Evolutionary conservation across 2,329 filamentous ascomycete species (phyloP), one percentile per base, ranked within the genome.

Genomic region (Xylariaceae sp.): DNA sequence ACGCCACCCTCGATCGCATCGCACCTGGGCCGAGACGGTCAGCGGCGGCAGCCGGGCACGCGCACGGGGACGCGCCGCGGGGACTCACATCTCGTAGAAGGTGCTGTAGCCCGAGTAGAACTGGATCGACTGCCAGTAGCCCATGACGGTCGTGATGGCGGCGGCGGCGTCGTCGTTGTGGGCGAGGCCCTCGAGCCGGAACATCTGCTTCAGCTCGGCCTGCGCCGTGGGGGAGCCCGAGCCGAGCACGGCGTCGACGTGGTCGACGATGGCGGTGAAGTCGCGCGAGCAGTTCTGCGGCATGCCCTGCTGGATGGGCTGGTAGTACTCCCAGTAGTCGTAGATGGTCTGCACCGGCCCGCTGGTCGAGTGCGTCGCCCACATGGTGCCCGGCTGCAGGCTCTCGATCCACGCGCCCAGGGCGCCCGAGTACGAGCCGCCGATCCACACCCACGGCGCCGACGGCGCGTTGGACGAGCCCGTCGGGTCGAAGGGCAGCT

Each of bases 291-390:
- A 78, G 51, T 78, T 78, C 44, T 60, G 50, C 5, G 74, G 64
- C 70, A 77, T 76, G 6, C 71, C 73, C 19, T 46, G 46, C 46
- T 72, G 66, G n/a, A 77, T 60, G 0, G 72, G 72, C 4, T 59
- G 45, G 46, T 75, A 77, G 45, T 77, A 78, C 50, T 68, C 59
- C 71, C 71, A 78, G 46, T 68, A 76, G 51, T 78, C 61, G 16
- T 65, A 62, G 21, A 77, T 64, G 1, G 68, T 65, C 44, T 78
- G 55, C 1, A 77, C 71, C 1, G 70, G 68, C 0, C 66, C 74
- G 48, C 67, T 71, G 19, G 68, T 71, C 3, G 72, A 59, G 50
- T 74, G 70, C 42, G 77, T 24, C 31, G 18, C 31, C 32, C 40
- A 35, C 14, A 52, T 51, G 48, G 46, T 75, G 5, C 68, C 73